phyloP scores from a whole-genome alignment of 176 grass and related monocot species.

The Phyllostachys edulis region DNA sequence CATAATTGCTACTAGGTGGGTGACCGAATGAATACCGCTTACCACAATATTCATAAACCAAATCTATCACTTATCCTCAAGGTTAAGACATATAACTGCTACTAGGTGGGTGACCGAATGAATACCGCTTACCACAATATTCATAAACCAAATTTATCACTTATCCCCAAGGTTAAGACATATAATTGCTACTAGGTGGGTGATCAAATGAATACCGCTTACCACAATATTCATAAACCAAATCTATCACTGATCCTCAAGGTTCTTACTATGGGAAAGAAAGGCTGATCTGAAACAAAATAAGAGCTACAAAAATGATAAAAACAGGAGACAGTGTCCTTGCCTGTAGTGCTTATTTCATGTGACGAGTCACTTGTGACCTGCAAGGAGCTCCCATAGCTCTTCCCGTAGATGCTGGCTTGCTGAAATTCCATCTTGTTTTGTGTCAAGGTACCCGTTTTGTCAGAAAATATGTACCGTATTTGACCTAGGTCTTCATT shows the following conservation, averaged over 20 bases:
- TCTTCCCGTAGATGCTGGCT: conserved; percentile 84
- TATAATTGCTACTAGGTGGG: not conserved
- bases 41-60: not conserved
- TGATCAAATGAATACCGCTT: not conserved
- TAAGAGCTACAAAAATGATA: not conserved
- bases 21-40: not conserved
- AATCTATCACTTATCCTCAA: not conserved
- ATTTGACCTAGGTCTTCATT: conserved; percentile 98
- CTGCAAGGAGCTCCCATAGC: conserved; percentile 80
- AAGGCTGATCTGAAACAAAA: conserved; percentile 10
- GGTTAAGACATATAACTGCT: not conserved
- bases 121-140: not conserved
- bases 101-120: not conserved
- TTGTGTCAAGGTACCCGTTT: conserved; percentile 95
- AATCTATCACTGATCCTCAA: not conserved
- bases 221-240: not conserved
- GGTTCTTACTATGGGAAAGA: conserved; percentile 2
- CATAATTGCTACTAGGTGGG: not conserved
- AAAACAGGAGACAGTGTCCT: conserved; percentile 42
- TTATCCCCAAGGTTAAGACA: not conserved
- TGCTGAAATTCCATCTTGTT: conserved; percentile 98
- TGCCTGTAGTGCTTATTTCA: conserved; percentile 81
- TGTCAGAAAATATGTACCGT: conserved; percentile 95
- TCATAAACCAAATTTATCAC: not conserved
- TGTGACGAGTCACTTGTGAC: conserved; percentile 47